These are phyloP conservation scores for Pestalotiopsis sp. DNA, from an alignment of 2,329 filamentous ascomycete genomes.

Conservation along the genomic window DNA sequence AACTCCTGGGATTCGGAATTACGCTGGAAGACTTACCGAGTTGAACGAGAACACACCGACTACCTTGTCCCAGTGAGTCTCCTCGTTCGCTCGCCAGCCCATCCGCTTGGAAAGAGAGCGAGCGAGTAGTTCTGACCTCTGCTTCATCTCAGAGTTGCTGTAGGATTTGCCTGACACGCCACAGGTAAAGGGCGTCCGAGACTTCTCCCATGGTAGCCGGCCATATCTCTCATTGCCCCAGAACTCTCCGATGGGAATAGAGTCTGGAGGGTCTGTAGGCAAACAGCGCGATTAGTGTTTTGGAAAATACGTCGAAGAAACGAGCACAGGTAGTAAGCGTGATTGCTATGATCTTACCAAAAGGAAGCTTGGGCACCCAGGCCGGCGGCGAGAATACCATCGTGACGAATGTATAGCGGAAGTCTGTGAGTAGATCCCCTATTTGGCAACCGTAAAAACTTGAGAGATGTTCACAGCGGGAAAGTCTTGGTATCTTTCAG, in stretches of 20 bases:
- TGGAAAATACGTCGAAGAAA: neutral
- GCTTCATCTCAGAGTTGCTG: constrained; percentile 59
- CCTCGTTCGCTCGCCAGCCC: constrained; percentile 68
- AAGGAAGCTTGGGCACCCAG: constrained; percentile 16
- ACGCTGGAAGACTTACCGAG: constrained; percentile 40
- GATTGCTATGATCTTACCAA: constrained; percentile 11
- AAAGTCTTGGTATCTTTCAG: neutral
- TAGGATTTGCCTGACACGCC: constrained; percentile 67
- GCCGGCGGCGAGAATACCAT: constrained; percentile 17
- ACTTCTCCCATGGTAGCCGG: constrained; percentile 57
- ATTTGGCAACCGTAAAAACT: neutral
- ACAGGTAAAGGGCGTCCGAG: constrained; percentile 70
- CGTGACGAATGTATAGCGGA: neutral
- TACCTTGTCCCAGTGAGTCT: constrained; percentile 77
- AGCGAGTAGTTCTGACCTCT: constrained; percentile 66
- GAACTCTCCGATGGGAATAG: constrained; percentile 68
- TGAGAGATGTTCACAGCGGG: neutral
- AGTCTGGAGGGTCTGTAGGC: constrained; percentile 51
- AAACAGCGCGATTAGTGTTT: neutral
- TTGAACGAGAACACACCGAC: constrained; percentile 72
- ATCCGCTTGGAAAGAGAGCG: constrained; percentile 66
- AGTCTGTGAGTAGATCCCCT: neutral
- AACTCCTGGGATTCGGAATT: neutral
- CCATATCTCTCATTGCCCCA: constrained; percentile 69
- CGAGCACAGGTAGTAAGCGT: neutral